Conservation (phyloP, 2,329 filamentous ascomycete genomes). For the Nannizzia gypsea region DNA sequence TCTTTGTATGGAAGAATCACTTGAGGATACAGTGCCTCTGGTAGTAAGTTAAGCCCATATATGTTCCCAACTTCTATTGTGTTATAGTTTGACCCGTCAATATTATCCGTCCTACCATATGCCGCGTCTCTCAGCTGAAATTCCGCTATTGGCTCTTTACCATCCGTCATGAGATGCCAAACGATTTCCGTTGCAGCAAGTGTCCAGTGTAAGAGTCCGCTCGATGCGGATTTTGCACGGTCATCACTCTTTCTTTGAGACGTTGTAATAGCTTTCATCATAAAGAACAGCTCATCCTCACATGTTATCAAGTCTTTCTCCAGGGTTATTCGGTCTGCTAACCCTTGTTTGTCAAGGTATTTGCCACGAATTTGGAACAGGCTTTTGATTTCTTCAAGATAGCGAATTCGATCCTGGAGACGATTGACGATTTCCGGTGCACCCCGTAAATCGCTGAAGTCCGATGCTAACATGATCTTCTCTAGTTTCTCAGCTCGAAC, state of each 20-base stretch:
- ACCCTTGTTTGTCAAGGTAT: conserved; percentile 75
- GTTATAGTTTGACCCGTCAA: conserved; percentile 92
- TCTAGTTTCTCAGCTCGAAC: conserved; percentile 89
- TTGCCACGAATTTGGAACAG: conserved; percentile 90
- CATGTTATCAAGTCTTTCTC: conserved; percentile 80
- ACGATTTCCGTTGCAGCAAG: conserved; percentile 92
- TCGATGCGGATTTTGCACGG: conserved; percentile 54
- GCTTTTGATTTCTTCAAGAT: conserved; percentile 90
- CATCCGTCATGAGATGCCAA: conserved; percentile 87
- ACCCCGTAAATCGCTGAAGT: conserved; percentile 92
- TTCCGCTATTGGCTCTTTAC: conserved; percentile 78
- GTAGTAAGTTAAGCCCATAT: conserved; percentile 76
- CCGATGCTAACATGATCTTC: conserved; percentile 97
- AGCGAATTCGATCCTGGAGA: conserved; percentile 82
- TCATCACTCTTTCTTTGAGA: conserved; percentile 80
- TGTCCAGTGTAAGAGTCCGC: conserved; percentile 77
- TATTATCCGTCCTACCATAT: conserved; percentile 93
- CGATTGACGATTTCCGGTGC: conserved; percentile 86
- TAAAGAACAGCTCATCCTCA: conserved; percentile 96
- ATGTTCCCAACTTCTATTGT: conserved; percentile 78
- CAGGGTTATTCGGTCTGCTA: conserved; percentile 79
- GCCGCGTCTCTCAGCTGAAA: conserved; percentile 82
- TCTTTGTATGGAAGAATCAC: conserved; percentile 88
- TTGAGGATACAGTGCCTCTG: conserved; percentile 84
- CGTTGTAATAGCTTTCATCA: conserved; percentile 99